Base-by-base conservation (phyloP, 441 rosid species). In the Cnidoscolus chayamansa region DNA sequence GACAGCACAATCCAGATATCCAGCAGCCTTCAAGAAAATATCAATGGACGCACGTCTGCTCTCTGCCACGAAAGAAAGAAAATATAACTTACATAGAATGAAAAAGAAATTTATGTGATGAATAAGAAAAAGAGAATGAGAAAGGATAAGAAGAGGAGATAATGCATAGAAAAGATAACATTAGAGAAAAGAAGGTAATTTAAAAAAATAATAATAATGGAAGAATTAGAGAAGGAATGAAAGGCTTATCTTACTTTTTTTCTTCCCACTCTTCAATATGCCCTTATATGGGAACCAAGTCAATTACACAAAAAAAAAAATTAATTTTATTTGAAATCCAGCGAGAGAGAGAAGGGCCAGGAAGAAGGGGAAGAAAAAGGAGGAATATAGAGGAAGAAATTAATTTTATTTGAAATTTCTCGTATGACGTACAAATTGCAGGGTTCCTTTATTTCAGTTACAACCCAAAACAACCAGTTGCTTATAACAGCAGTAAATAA, bases 1-100 rank as follows among this genome's bases (percentile, higher is more conserved):
- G 72, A 96, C 88, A 72, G 98, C 98, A 82, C 89, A 91, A 82
- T 96, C 98, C 78, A 96, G 83, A 80, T 88, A 91, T 74, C 99
- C 99, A 48, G 98, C 96, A 63, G 97, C 99, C 86, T 92, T 93
- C 86, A 96, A 82, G 86, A 96, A 96, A 67, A 91, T 84, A 80
- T 96, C 99, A 69, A 96, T 73, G 0, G 98, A 85, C 63, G 92
- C 96, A 68, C 94, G 88, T 84, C 96, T 90, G 86, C 85, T 90
- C 75, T 93, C 99, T 96, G 79, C 55, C 69, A 67, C 67, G 53
- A 74, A 63, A 31, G 37, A 73, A 76, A 67, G 31, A 65, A 67
- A 40, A 78, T 65, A 58, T 45, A 56, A 67, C 1, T 70, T 74
- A 72, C 25, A 30, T 45, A 10, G 17, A 32, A 55, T n/a, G 15